phyloP scores from a whole-genome alignment of 2,329 filamentous ascomycete genomes.

The Aspergillus piperis region DNA sequence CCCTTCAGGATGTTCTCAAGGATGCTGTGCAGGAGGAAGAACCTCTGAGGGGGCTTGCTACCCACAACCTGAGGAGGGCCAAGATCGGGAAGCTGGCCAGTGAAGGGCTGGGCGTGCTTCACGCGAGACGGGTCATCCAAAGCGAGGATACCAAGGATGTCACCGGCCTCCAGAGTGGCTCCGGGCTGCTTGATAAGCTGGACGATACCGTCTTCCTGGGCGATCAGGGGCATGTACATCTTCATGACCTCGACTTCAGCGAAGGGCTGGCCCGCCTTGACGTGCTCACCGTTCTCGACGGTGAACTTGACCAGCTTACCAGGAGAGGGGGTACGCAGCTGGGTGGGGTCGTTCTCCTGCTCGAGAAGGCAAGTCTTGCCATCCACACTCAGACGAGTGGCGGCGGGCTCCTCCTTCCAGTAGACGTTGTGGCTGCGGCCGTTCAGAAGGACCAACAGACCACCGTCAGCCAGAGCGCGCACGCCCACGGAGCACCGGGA shows the following conservation, averaged over 20 bases:
- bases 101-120: constrained; percentile 93
- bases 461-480: constrained; percentile 88
- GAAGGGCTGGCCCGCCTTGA: constrained; percentile 87
- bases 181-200: constrained; percentile 99
- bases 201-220: constrained; percentile 92
- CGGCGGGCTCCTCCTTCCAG: constrained; percentile 98
- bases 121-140: constrained; percentile 94
- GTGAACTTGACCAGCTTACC: constrained; percentile 98
- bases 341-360: constrained; percentile 98
- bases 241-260: constrained; percentile 99
- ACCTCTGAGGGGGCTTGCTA: constrained; percentile 87
- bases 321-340: constrained; percentile 89
- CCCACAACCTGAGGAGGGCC: constrained; percentile 85
- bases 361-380: constrained; percentile 97
- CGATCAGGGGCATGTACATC: constrained; percentile 99
- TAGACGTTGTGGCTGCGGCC: constrained; percentile 97
- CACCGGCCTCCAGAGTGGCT: constrained; percentile 94
- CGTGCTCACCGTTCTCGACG: constrained; percentile 90
- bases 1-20: constrained; percentile 86
- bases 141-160: constrained; percentile 95
- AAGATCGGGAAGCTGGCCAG: constrained; percentile 83
- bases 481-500: constrained; percentile 95
- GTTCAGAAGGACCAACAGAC: constrained; percentile 83
- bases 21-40: constrained; percentile 73
- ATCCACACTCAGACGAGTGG: constrained; percentile 92